phyloP scores from a whole-genome alignment of 495 filamentous ascomycete species.

The Monascus purpureus region DNA sequence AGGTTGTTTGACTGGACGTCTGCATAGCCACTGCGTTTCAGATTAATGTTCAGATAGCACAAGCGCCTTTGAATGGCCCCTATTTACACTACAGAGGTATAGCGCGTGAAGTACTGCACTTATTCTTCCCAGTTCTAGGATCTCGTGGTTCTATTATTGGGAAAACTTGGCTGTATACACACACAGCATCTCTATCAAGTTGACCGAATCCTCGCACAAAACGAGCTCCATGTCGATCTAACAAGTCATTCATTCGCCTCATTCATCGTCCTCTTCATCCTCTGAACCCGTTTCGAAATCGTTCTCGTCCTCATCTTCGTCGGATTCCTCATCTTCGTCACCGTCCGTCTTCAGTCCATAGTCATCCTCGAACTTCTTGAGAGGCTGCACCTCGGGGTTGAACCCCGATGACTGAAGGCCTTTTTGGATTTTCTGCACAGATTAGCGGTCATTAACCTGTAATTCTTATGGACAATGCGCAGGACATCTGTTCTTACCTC shows the following conservation, averaged over 20 bases:
- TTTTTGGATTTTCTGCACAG: conserved; percentile 47
- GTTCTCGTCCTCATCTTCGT: conserved; percentile 47
- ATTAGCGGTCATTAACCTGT: conserved; percentile 4
- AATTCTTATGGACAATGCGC: conserved; percentile 1
- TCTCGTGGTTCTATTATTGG: too few relatives aligned
- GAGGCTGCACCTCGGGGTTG: conserved; percentile 55
- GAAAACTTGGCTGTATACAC: too few relatives aligned
- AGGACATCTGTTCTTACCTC: conserved; percentile 44
- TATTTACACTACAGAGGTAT: too few relatives aligned
- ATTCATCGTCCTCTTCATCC: conserved; percentile 22
- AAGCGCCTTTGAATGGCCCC: too few relatives aligned
- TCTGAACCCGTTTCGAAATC: conserved; percentile 36
- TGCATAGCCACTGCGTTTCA: too few relatives aligned
- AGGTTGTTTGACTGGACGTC: too few relatives aligned
- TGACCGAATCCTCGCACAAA: too few relatives aligned
- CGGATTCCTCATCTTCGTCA: conserved; percentile 51
- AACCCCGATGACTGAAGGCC: conserved; percentile 64
- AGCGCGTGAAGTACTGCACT: too few relatives aligned
- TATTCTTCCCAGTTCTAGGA: too few relatives aligned
- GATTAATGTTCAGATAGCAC: too few relatives aligned
- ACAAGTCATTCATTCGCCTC: too few relatives aligned
- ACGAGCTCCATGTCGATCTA: too few relatives aligned
- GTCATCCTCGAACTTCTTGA: conserved; percentile 77
- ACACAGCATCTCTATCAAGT: neutral
- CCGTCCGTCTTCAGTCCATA: conserved; percentile 70